Evolutionary conservation across 1,284 basidiomycete genomes (phyloP), one percentile per base, ranked within the genome.

Genomic region (Laetiporus sulphureus): DNA sequence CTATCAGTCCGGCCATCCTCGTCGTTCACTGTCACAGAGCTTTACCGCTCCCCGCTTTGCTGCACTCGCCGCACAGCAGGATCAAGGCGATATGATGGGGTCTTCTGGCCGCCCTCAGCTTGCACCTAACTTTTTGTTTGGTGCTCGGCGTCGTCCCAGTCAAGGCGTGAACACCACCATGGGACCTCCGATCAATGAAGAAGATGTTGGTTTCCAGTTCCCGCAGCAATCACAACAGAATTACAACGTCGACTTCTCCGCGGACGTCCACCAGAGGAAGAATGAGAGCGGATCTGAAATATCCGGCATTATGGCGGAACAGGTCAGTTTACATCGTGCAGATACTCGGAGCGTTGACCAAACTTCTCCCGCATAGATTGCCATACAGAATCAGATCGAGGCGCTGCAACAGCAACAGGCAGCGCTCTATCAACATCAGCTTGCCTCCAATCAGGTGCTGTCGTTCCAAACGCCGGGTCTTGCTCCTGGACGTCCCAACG

Each of bases 381-480:
- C 89, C 33, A 60, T 95, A 41, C 91, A 95, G 63, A 87, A 64
- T 54, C 89, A 94, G 65, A 95, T 95, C 47, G 91, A 94, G 64
- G 87, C 79, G 7, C 68, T 94, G 37, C 91, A 94, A 58, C 88
- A 91, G 37, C 86, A 94, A 57, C 91, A 93, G 56, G 82, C 90
- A 53, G 84, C 81, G 19, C 72, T 95, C 31, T 85, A 92, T 62
- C 85, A 91, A 57, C 86, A 89, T 50, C 89, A 93, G 57, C 70
- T 90, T 41, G 84, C 84, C 12, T 84, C 81, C 20, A 84, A 80
- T 54, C 82, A 79, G 51, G 78, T 82, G 47, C 67, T 87, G 37
- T 77, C 83, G 42, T 76, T 83, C 66, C 76, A 81, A 60, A 78
- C 79, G 39, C 67, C 81, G 32, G 83, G 84, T 5, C 69, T 88